These are phyloP conservation scores for Epichloe amarillans DNA, from an alignment of 2,329 filamentous ascomycete species.

Conservation along the genomic window DNA sequence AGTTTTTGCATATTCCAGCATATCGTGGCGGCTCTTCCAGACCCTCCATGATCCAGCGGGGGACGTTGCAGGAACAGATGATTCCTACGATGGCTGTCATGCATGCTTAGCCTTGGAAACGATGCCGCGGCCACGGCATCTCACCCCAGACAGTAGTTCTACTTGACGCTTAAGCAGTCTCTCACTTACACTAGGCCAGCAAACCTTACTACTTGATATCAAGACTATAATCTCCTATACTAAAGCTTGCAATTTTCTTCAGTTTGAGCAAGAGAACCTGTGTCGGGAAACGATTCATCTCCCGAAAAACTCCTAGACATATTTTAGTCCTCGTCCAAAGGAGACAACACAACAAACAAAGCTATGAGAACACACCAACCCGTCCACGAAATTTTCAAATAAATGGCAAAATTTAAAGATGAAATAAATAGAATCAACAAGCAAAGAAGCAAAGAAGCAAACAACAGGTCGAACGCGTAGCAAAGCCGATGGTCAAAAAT, in stretches of 20 bases:
- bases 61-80: too few relatives aligned
- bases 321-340: slow-evolving; percentile 8
- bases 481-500: background rate
- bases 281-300: slow-evolving; percentile 39
- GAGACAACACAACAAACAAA: background rate
- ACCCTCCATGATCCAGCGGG: background rate
- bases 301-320: slow-evolving; percentile 33
- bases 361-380: slow-evolving; percentile 3
- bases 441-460: background rate
- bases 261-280: slow-evolving; percentile 22
- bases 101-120: too few relatives aligned
- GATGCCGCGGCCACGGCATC: too few relatives aligned
- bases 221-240: too few relatives aligned
- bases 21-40: background rate
- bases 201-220: too few relatives aligned
- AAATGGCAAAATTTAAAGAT: background rate
- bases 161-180: too few relatives aligned
- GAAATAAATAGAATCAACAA: background rate
- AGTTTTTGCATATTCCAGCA: background rate
- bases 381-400: background rate
- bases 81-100: too few relatives aligned
- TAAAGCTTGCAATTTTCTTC: slow-evolving; percentile 19
- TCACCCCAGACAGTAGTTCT: too few relatives aligned
- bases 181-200: too few relatives aligned
- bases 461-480: background rate